Conservation (phyloP, 345 rosid species). For the Abelmoschus esculentus region DNA sequence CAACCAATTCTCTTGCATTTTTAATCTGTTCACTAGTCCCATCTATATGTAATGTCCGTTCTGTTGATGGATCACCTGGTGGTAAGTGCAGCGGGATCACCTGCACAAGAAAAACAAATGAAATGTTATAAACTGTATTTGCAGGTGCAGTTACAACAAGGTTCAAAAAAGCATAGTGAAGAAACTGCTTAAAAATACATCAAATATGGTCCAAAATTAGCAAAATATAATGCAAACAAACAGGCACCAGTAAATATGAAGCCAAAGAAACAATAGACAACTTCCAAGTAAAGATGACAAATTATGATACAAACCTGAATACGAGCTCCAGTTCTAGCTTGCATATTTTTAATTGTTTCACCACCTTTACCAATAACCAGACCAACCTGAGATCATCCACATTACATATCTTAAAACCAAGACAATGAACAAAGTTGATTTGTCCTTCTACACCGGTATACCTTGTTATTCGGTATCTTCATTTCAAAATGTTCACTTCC, state of each 20-base stretch:
- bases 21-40: conserved; percentile 89
- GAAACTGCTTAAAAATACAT: neutral
- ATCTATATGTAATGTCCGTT: conserved; percentile 81
- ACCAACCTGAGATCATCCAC: conserved; percentile 70
- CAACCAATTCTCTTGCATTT: conserved; percentile 78
- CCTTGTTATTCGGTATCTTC: conserved; percentile 89
- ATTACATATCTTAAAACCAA: conserved; percentile 19
- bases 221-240: neutral
- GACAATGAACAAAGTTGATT: neutral
- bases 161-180: neutral
- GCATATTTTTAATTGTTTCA: conserved; percentile 94
- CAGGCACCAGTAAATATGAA: neutral
- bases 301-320: conserved; percentile 59
- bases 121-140: neutral
- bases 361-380: conserved; percentile 99
- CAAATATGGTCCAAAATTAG: neutral
- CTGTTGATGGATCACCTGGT: conserved; percentile 78
- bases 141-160: neutral
- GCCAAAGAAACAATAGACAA: neutral
- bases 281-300: neutral
- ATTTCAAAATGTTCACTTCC: conserved; percentile 71
- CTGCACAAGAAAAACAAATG: conserved; percentile 25
- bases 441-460: conserved; percentile 18
- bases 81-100: conserved; percentile 96
- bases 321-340: conserved; percentile 89